Evolutionary conservation across 331 rosid species (phyloP), one percentile per base, ranked within the genome.

Genomic region (Prunus yedoensis): DNA sequence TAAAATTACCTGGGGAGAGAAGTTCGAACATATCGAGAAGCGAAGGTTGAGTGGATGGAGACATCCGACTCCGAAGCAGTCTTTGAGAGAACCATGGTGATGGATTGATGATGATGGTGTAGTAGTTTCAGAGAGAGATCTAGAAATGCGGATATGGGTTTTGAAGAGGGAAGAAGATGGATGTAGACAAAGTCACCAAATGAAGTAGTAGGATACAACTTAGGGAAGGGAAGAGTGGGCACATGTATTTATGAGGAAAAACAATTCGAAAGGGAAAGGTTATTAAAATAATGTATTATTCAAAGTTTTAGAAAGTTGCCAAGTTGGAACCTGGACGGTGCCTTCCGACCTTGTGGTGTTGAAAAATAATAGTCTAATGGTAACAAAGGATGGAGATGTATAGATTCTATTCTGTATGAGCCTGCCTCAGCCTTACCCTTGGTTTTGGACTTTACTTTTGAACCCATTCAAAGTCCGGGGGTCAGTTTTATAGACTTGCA

Each of bases 11-110:
- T 85, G 7, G 98, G 98, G 71, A 93, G 92, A 6, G 87, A 66
- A 43, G 90, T 87, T 17, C 98, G 77, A 49, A 93, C 98, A 50
- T 93, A 93, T 50, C 97, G 92, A 1, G 98, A 91, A 4, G 94
- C 97, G 53, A 93, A 93, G 23, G 96, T 93, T 4, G 97, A 91
- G 80, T 89, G 91, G 1, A 93, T 68, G 1, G 97, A 93, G 23
- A 74, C 91, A 41, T 91, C 94, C 4, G 84, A 41, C n/a, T 89
- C 74, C 10, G 93, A 88, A 2, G 84, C 32, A 0, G 96, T 63
- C 46, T 83, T 88, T 1, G 98, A 91, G 17, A 93, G 79, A 83
- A 87, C 98, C 98, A 93, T 93, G 71, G 75, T 12, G 47, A 56
- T 41, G 20, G 46, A 47, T 20, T 23, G 47, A 17, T 10, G 47